Evolutionary conservation across 805 yeast species (phyloP).

Genomic region (Teunomyces pallodes): DNA sequence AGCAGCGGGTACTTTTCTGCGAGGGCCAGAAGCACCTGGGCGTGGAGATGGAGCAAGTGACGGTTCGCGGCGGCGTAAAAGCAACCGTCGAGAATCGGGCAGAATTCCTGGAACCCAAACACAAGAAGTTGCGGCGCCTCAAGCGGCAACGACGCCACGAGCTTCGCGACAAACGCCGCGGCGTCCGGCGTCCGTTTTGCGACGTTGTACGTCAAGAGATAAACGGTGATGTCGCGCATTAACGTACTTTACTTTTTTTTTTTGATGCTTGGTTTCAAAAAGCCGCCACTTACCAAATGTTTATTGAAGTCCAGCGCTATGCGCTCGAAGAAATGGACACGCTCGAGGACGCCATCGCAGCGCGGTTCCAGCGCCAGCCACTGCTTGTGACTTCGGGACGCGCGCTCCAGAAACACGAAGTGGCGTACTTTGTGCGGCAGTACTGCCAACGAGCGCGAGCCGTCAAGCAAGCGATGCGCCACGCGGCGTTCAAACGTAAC

Average conservation of each 20-base stretch:
- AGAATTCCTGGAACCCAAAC: constrained; percentile 67
- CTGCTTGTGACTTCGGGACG: constrained; percentile 31
- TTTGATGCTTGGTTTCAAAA: no score
- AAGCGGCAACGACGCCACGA: constrained; percentile 26
- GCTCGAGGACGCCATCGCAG: constrained; percentile 64
- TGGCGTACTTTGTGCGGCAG: constrained; percentile 47
- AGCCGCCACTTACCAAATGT: background rate
- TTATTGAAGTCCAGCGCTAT: constrained; percentile 34
- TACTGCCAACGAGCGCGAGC: constrained; percentile 23
- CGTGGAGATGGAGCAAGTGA: constrained; percentile 31
- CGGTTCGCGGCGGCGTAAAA: constrained; percentile 35
- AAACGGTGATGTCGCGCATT: constrained; percentile 19
- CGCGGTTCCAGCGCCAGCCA: constrained; percentile 63
- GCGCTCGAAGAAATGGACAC: constrained; percentile 65
- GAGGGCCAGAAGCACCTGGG: constrained; percentile 28
- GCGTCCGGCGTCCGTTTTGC: constrained; percentile 45
- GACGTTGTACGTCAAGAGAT: constrained; percentile 53
- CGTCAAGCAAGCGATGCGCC: background rate
- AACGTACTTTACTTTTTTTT: background rate
- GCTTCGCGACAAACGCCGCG: constrained; percentile 25
- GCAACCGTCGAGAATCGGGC: constrained; percentile 55
- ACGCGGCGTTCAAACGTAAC: no score
- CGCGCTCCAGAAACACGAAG: constrained; percentile 64
- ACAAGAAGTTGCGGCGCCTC: constrained; percentile 47
- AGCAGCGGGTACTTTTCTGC: constrained; percentile 9